These are phyloP conservation scores for Mycogone perniciosa DNA, from an alignment of 2,329 filamentous ascomycete genomes.

Conservation along the genomic window DNA sequence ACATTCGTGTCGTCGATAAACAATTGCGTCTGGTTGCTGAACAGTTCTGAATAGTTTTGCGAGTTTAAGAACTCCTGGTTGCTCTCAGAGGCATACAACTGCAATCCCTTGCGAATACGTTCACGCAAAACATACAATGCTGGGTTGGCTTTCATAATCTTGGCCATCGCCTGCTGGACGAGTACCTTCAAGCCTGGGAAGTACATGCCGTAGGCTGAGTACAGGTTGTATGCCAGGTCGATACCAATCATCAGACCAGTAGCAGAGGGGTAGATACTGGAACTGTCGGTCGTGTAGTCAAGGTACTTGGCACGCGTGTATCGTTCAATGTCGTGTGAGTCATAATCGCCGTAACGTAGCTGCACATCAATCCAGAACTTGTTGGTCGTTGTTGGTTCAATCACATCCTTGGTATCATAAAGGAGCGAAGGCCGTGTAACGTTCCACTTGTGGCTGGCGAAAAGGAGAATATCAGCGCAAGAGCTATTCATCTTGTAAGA, in stretches of 20 bases:
- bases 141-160: conserved; percentile 99
- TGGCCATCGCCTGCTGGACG: conserved; percentile 96
- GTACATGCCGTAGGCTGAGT: conserved; percentile 97
- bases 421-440: conserved; percentile 88
- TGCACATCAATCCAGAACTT: conserved; percentile 99
- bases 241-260: conserved; percentile 97
- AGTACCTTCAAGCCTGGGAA: conserved; percentile 96
- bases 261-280: conserved; percentile 96
- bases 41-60: conserved; percentile 97
- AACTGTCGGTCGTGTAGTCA: conserved; percentile 97
- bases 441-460: conserved; percentile 98
- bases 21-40: conserved; percentile 97
- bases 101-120: conserved; percentile 96
- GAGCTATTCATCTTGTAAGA: conserved; percentile 99
- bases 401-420: conserved; percentile 93
- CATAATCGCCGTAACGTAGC: conserved; percentile 93
- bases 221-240: conserved; percentile 95
- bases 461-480: conserved; percentile 92
- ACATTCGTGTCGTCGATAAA: conserved; percentile 99
- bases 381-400: conserved; percentile 90
- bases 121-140: conserved; percentile 93
- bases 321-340: conserved; percentile 96
- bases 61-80: conserved; percentile 99
- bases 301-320: conserved; percentile 97
- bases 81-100: conserved; percentile 95